Base-by-base conservation (phyloP, 2,329 filamentous ascomycete genomes). In the Ophiosphaerella korrae region DNA sequence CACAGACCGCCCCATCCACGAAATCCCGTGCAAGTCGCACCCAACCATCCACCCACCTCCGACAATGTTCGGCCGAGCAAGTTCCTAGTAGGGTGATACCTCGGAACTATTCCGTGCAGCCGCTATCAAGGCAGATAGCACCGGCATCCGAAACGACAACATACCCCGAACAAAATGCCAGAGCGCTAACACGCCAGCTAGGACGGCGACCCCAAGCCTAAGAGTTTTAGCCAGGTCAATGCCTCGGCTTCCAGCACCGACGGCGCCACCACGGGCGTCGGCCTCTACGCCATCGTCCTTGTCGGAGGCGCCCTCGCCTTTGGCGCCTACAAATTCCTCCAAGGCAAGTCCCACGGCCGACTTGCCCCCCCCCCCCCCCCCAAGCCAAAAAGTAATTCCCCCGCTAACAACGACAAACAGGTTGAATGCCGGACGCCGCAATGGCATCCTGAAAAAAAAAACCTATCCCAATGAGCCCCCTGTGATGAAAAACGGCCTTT, bases 241-340 rank as follows among this genome's bases (percentile, higher is more conserved):
- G 68, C 82, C 48, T 76, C 79, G 62, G 48, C 63, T 18, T 77
- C 79, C 58, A 76, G 80, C 57, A 77, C 73, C 48, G 73, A 74
- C 42, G 74, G 73, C 42, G 75, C 82, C 45, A 83, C 87, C 62
- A 64, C 92, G 52, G 90, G 92, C 68, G 79, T 95, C 61, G 89
- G 87, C 53, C 80, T 95, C 64, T 97, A 97, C 79, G 89, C 86
- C 53, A 65, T 96, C 63, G 75, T 97, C 66, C 80, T 96, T 63
- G 72, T 93, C 61, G 91, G 91, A 66, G 92, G 88, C 62, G 81
- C 85, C 42, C 74, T 85, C 56, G 91, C 90, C 58, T 97, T 90
- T 79, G 84, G 83, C 65, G 89, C 83, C 67, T 97, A 93, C 82
- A 88, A 92, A 77, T 96, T 94, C 81, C 75, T 95, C 66, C 86